Evolutionary conservation across 2,329 filamentous ascomycete genomes (phyloP), one percentile per base, ranked within the genome.

Genomic region (Diaporthe vaccinii): DNA sequence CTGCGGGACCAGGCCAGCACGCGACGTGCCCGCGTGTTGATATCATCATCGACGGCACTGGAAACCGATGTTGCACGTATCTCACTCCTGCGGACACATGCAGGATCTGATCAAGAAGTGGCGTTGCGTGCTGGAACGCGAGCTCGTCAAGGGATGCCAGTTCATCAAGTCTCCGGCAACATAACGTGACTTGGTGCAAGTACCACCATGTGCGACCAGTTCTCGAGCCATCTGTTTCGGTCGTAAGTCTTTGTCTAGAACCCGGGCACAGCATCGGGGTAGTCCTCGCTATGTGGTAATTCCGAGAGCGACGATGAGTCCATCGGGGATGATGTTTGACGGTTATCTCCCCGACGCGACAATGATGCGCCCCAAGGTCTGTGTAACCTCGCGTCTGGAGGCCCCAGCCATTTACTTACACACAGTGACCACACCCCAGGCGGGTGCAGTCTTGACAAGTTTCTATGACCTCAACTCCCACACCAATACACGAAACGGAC

Each of bases 21-120:
- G 20, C 15, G n/a, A 31, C 20, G 9, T 8, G 25, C 46, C 44
- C 34, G 36, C 31, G 3, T 22, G 8, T 22, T 46, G 17, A 41
- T 72, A 5, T 44, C 34, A 55, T 22, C 46, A 28, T 31, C 44
- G 31, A 28, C 8, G 41, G 28, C 31, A 36, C 10, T 10, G 49
- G 31, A 31, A 34, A 36, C 14, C n/a, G 44, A 62, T 10, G 70
- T 72, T 44, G 44, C 58, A 72, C 58, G 7, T 53, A 65, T 65
- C 58, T 65, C 34, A 44, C 22, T 55, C 36, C 59, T 44, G 39
- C 71, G 58, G 71, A 28, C 65, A 25, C 14, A 61, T 73, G 71
- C 71, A 73, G 58, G 25, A 73, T 73, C 58, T 73, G 25, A 34
- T 25, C 46, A 41, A 22, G 25, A 28, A 57, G 49, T 34, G 36